Base-by-base conservation (phyloP, 495 filamentous ascomycete species). In the Aspergillus funiculosus region DNA sequence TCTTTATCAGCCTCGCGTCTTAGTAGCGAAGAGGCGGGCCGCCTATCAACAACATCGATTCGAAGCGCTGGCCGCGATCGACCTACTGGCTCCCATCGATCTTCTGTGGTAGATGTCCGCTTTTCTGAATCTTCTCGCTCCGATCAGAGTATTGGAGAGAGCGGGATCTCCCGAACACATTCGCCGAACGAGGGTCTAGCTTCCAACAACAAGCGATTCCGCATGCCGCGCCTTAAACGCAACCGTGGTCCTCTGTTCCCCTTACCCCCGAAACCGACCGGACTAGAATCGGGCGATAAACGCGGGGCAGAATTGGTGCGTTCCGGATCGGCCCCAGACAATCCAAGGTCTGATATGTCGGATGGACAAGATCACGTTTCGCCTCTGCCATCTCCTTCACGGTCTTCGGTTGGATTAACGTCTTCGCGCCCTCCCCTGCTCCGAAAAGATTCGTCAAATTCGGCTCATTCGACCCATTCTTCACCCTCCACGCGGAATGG, bases 51-150 rank as follows among this genome's bases (percentile, higher is more conserved):
- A 1, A 74, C 71, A 13, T 71, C 68, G 5, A 59, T 61, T 15
- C 69, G 62, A 39, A 68, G 62, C 50, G 68, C 67, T 7, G 75
- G 82, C 48, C 75, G 82, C 35, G 72, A 80, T 7, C 83, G 81
- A 38, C 70, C 72, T 39, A 83, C 85, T 46, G 85, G 89, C 41
- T 75, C 76, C 4, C 72, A 60, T 76, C 85, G 31, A 66, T 81
- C 27, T 56, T 94, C 84, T 4, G 73, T 86, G 10, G 80, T 82
- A 2, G 73, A 83, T 32, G 76, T 79, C 39, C 75, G 92, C 29
- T 72, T 87, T 18, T 96, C 92, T 3, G 92, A 96, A 49, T 96
- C 92, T 0, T 95, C 89, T 17, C 81, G 87, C 40, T 95, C 91
- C 14, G 89, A 95, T 59, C 83, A 80, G 20, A 94, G 89, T 62